Evolutionary conservation across 345 rosid genomes (phyloP).

Genomic region (Rubroshorea leprosula): DNA sequence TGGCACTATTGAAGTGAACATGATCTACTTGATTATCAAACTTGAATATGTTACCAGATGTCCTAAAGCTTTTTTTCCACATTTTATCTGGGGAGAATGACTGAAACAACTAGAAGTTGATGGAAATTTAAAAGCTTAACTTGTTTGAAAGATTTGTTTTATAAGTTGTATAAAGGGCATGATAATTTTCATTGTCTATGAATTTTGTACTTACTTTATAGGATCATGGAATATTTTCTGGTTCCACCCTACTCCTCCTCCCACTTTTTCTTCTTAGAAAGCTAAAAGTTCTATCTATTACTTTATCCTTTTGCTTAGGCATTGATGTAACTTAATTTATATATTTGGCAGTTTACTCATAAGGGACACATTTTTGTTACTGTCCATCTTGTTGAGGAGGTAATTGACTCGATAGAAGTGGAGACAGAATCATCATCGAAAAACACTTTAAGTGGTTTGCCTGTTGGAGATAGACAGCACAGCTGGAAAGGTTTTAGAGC

Average conservation of each 20-base stretch:
- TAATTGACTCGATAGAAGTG: slow-evolving; percentile 39
- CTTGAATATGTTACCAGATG: too few relatives aligned
- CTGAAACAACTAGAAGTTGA: not conserved
- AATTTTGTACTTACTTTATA: not conserved
- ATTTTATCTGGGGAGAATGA: not conserved
- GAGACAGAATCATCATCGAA: slow-evolving; percentile 45
- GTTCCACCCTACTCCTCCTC: not conserved
- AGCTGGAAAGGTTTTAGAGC: slow-evolving; percentile 72
- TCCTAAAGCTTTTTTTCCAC: too few relatives aligned
- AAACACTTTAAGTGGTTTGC: slow-evolving; percentile 77
- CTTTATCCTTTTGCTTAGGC: not conserved
- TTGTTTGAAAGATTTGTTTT: not conserved
- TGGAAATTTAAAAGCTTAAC: slow-evolving; percentile 1
- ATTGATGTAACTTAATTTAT: slow-evolving; percentile 12
- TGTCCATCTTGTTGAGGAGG: slow-evolving; percentile 82
- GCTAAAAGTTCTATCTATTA: slow-evolving; percentile 1
- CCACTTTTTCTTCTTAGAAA: not conserved
- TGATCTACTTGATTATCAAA: too few relatives aligned
- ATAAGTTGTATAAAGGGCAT: slow-evolving; percentile 1
- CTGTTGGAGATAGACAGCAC: slow-evolving; percentile 59
- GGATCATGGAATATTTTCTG: not conserved
- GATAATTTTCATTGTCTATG: not conserved
- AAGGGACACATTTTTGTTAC: slow-evolving; percentile 84
- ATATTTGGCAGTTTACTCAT: slow-evolving; percentile 66
- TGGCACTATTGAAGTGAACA: too few relatives aligned